Base-by-base conservation (phyloP, 1,284 basidiomycete species). In the Heterobasidion annosum region DNA sequence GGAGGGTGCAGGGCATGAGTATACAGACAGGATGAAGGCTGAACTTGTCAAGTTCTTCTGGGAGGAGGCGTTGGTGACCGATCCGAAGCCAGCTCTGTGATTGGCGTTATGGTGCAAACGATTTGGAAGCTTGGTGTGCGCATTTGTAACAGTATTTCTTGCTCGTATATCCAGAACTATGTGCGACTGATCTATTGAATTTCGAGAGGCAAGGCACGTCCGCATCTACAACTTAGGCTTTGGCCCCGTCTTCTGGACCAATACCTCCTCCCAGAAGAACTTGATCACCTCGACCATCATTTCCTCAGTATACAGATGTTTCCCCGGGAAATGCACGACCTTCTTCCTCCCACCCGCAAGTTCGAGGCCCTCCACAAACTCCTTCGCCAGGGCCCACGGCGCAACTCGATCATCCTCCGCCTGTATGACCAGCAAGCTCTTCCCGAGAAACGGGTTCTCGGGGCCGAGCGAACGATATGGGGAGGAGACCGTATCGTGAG, bases 341-440 rank as follows among this genome's bases (percentile, higher is more conserved):
- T 71, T 68, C 66, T 81, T 81, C 18, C 81, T 81, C n/a, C 56
- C 59, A 6, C 62, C 54, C 10, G 81, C 82, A 0, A 85, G 76
- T 50, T 79, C 70, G 48, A 88, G 63, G 6, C 65, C 67, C 2
- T 79, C 73, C 2, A 85, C 73, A 59, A 87, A 84, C 16, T 70
- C 68, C 50, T 73, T 52, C 54, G 77, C 77, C n/a, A 75, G 70
- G 40, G 64, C 65, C 81, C 82, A 86, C 8, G 83, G 84, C n/a
- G 87, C 83, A 13, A 84, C 57, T 32, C 64, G 63, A 64, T 86
- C 83, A 34, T 67, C 70, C 56, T 67, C 78, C 16, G 83, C 87
- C 6, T 81, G 81, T 3, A 90, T 65, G 0, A 83, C 77, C 8
- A 89, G 69, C 18, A 91, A 76, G 59, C 77, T 78, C 68, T 88